Conservation (phyloP, 2,329 filamentous ascomycete species). For the Grosmannia clavigera region DNA sequence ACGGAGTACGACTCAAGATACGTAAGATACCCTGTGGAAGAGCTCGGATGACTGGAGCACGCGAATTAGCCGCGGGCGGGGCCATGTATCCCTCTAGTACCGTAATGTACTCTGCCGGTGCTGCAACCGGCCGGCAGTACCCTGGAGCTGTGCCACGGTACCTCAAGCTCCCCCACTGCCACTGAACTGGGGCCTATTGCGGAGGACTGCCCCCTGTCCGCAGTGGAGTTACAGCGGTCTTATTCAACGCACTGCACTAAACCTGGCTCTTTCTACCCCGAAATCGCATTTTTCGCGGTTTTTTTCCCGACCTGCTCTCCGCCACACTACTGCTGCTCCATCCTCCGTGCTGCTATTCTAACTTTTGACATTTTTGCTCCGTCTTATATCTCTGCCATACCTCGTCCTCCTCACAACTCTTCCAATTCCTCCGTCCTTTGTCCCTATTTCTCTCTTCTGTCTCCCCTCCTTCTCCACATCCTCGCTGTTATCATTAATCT, state of each 20-base stretch:
- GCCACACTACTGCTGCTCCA: not conserved
- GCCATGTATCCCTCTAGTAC: not conserved
- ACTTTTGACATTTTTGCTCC: not conserved
- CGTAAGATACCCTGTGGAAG: not conserved
- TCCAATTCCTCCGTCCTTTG: not conserved
- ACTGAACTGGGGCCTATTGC: not conserved
- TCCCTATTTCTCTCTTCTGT: not conserved
- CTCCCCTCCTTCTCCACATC: not conserved
- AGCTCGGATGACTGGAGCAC: slow-evolving; percentile 13
- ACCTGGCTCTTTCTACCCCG: slow-evolving; percentile 2
- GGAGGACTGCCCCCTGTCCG: not conserved
- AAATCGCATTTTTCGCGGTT: slow-evolving; percentile 7
- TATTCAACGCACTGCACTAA: not conserved
- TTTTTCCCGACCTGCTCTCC: not conserved
- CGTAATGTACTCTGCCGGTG: not conserved
- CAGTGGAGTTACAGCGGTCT: not conserved
- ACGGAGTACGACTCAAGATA: not conserved
- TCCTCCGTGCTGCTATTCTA: not conserved
- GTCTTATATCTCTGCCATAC: not conserved
- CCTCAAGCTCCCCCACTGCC: not conserved
- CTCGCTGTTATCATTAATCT: not conserved
- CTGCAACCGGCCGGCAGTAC: not conserved
- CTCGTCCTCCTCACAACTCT: not conserved
- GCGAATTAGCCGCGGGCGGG: slow-evolving; percentile 6
- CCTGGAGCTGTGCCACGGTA: not conserved